Conservation (phyloP, 2,329 filamentous ascomycete genomes). For the Aspergillus sp. region DNA sequence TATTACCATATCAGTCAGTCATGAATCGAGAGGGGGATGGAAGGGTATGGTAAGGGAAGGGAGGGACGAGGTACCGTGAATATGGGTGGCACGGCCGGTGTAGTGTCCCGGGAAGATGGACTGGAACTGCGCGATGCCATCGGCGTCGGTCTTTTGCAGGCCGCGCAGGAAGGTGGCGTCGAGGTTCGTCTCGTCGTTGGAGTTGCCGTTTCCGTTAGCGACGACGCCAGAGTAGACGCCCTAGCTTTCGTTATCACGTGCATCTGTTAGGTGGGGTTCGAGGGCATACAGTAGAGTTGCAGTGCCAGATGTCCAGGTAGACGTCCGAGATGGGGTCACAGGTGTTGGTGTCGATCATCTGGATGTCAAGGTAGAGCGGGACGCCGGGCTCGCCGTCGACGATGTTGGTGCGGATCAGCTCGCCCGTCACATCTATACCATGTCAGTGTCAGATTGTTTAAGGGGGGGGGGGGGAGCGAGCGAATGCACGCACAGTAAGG, state of each 20-base stretch:
- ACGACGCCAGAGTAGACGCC: constrained; percentile 41
- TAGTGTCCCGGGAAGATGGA: constrained; percentile 49
- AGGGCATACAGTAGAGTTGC: constrained; percentile 35
- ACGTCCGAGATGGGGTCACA: constrained; percentile 39
- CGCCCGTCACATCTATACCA: constrained; percentile 32
- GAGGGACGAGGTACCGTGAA: constrained; percentile 24
- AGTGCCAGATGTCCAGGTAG: constrained; percentile 41
- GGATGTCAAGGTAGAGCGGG: constrained; percentile 39
- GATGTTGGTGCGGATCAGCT: constrained; percentile 39
- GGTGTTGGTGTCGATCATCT: constrained; percentile 40
- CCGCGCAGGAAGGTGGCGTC: constrained; percentile 46
- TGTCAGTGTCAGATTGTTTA: not conserved
- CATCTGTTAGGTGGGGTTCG: not conserved
- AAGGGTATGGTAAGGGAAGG: not conserved
- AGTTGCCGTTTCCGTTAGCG: constrained; percentile 36
- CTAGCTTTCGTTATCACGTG: constrained; percentile 11
- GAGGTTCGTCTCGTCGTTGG: constrained; percentile 37
- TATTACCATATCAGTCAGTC: constrained; percentile 4
- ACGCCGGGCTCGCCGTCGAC: constrained; percentile 32
- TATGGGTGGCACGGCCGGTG: constrained; percentile 35
- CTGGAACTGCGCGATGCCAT: constrained; percentile 44
- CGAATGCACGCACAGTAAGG: constrained; percentile 47
- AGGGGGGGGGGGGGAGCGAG: no score
- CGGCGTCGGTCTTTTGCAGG: constrained; percentile 40
- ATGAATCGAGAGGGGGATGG: no score